Evolutionary conservation across 2,329 filamentous ascomycete genomes (phyloP), one percentile per base, ranked within the genome.

Genomic region (Daldinia sp.): DNA sequence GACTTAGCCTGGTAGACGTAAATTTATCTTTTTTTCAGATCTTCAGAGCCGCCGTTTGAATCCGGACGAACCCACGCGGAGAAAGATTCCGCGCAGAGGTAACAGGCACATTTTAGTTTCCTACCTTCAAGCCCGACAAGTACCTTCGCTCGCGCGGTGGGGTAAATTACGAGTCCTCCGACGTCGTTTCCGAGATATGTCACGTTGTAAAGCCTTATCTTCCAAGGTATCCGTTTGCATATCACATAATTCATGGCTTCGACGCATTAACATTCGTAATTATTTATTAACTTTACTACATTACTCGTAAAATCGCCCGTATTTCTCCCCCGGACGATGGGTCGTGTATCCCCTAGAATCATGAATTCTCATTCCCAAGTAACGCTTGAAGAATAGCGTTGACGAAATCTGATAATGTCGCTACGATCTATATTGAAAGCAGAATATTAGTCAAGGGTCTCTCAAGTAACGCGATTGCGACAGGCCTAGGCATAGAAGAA

Each of bases 351-450:
- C 15, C 27, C 15, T 8, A 5, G 1, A 19, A 37, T 17, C 34
- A 25, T 25, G 30, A 65, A 29, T 47, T 58, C 9, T 15, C 23
- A 35, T 66, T 65, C 17, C 63, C 58, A 19, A 71, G 43, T 30
- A 75, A 65, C 23, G 72, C 70, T 32, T 73, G 63, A 3, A 75
- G 68, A 34, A 74, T 56, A 19, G 72, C 71, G 34, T 71, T 73
- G 50, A 74, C 47, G 30, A 75, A 71, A 34, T 75, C 73, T 7
- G 72, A 75, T 2, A 70, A 49, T 2, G 72, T 71, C 15, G 72
- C 73, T 11, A 74, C 68, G 19, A 74, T 67, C 72, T 74, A 27
- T 32, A 25, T 39, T 25, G 13, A 21, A 32, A 27, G 9, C 21
- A 45, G 11, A 39, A 25, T 19, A 47, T 23, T 5, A 17, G 39